Evolutionary conservation across 2,329 filamentous ascomycete genomes (phyloP).

Genomic region (Purpureocillium lavendulum): DNA sequence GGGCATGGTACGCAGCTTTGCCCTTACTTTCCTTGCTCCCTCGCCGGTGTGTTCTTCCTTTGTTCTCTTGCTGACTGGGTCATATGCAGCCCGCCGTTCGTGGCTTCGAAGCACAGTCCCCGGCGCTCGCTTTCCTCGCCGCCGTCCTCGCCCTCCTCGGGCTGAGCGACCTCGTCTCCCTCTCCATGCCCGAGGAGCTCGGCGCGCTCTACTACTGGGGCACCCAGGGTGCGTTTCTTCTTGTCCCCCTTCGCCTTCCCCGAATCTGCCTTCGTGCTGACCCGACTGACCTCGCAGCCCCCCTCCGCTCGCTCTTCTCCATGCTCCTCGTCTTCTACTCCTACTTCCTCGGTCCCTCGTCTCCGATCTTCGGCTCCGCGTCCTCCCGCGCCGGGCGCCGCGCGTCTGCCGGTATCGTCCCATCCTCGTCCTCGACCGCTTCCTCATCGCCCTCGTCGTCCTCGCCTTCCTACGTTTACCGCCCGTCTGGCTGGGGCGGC

Average conservation of each 20-base stretch:
- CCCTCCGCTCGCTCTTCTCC: constrained; percentile 56
- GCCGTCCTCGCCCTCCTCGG: constrained; percentile 55
- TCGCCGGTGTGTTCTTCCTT: background rate
- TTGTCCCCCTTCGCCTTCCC: constrained; percentile 2
- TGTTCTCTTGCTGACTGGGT: background rate
- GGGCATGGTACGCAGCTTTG: constrained; percentile 57
- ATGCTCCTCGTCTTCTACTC: constrained; percentile 55
- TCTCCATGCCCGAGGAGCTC: constrained; percentile 62
- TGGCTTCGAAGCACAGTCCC: constrained; percentile 58
- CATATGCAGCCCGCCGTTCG: constrained; percentile 52
- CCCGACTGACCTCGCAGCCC: constrained; percentile 31
- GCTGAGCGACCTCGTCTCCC: constrained; percentile 54
- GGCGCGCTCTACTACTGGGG: constrained; percentile 56
- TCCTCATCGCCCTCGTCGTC: constrained; percentile 14
- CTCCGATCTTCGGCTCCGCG: constrained; percentile 33
- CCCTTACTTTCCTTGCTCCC: background rate
- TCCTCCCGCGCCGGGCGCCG: too few relatives aligned
- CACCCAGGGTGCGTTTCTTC: constrained; percentile 51
- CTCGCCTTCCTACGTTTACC: constrained; percentile 25
- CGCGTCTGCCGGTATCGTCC: constrained; percentile 3
- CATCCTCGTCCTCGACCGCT: background rate
- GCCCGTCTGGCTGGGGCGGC: constrained; percentile 39
- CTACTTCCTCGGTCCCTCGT: constrained; percentile 49
- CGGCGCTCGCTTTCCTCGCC: constrained; percentile 67
- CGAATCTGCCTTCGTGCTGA: background rate